Percentiles rank a stretch among this genome's conserved stretches.
phyloP scores from a whole-genome alignment of 208 protist genomes.

The Wallacemonas collosoma region DNA sequence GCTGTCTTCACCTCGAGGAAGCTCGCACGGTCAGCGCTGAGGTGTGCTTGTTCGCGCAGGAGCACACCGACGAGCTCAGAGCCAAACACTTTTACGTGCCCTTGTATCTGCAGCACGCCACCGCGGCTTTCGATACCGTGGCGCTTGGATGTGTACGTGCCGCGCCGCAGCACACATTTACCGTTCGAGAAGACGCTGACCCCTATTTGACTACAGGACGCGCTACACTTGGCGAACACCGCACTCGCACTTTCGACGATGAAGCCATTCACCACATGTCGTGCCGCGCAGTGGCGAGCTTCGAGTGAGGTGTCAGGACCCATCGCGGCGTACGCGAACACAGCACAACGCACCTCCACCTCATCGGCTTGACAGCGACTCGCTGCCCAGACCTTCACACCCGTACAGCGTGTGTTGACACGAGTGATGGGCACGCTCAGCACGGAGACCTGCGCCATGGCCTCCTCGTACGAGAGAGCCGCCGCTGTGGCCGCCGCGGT shows the following conservation, averaged over 20 bases:
- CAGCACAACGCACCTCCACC: constrained; percentile 56
- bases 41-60: constrained; percentile 46
- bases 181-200: constrained; percentile 68
- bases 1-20: constrained; percentile 52
- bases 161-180: constrained; percentile 49
- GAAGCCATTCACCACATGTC: constrained; percentile 74
- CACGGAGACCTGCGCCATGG: background rate
- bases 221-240: constrained; percentile 55
- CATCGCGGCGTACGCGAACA: constrained; percentile 71
- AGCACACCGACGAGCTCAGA: constrained; percentile 66
- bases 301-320: constrained; percentile 57
- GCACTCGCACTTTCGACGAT: constrained; percentile 55
- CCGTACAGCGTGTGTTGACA: constrained; percentile 27
- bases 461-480: background rate
- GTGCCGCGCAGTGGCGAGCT: constrained; percentile 53
- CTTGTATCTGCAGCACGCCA: constrained; percentile 57
- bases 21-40: constrained; percentile 42
- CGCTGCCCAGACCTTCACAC: constrained; percentile 72
- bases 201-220: constrained; percentile 56
- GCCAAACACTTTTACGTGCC: constrained; percentile 65
- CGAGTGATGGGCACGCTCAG: constrained; percentile 16
- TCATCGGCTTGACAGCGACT: constrained; percentile 47
- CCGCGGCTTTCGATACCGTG: constrained; percentile 62
- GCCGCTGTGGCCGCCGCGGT: too few relatives aligned
- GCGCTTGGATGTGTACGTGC: constrained; percentile 60